Evolutionary conservation across 2,329 filamentous ascomycete genomes (phyloP), one percentile per base, ranked within the genome.

Genomic region (Penicillium sclerotiorum): DNA sequence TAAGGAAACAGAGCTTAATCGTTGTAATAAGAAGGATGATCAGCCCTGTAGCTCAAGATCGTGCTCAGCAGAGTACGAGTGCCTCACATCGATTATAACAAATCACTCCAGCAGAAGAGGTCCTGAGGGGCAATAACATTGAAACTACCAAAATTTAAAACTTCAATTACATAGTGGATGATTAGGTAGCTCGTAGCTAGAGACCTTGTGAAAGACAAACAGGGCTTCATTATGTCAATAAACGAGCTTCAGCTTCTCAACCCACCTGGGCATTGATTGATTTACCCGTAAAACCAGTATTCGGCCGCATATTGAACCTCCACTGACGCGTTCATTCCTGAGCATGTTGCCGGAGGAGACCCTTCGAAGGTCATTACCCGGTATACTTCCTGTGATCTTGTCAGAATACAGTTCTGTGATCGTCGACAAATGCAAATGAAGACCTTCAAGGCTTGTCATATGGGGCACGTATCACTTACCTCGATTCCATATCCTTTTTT

Each of bases 211-310:
- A 22, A 18, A 23, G 6, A 40, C 12, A 28, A 12, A 7, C 25
- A 28, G 25, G 25, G n/a, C n/a, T n/a, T n/a, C n/a, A n/a, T n/a
- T n/a, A n/a, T 28, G 25, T 28, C 25, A 12, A 12, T 28, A 7
- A 28, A 28, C 7, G 25, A 28, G 25, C 25, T 28, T 28, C 25
- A 28, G 25, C 7, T 28, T 28, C n/a, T n/a, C n/a, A 28, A 28
- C 25, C 25, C 25, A 12, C 25, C 7, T 13, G 28, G 28, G 12
- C 28, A 4, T 17, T 6, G 15, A 18, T 15, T 17, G n/a, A 36
- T 32, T 67, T 49, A 68, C 15, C 64, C 70, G 51, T 71, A 76
- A 20, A 75, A 72, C 71, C 70, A 75, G 50, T 75, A 75, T 56
- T 74, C 67, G 5, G 73, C 72, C 5, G 69, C 62, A 61, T 76